Conservation (phyloP, 139 green algal genomes). For the Picochlorum sp. region DNA sequence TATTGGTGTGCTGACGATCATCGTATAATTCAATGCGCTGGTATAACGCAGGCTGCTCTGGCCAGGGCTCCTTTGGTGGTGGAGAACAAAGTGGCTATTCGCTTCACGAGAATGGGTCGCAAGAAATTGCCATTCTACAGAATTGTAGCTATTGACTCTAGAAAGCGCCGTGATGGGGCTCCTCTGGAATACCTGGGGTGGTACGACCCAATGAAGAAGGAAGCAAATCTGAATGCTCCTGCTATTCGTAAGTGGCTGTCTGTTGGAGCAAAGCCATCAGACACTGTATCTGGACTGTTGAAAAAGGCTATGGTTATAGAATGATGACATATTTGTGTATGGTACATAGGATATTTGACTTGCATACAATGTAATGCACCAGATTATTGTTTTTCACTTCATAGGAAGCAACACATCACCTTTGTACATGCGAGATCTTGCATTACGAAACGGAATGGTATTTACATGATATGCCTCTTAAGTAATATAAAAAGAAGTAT, state of each 20-base stretch:
- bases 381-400: too few relatives aligned
- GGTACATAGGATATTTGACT: background rate
- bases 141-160: constrained; percentile 82
- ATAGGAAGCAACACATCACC: too few relatives aligned
- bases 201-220: constrained; percentile 77
- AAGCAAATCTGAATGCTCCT: constrained; percentile 85
- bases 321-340: background rate
- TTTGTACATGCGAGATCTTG: too few relatives aligned
- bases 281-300: constrained; percentile 76
- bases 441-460: too few relatives aligned
- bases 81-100: constrained; percentile 65
- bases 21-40: too few relatives aligned
- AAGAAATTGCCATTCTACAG: constrained; percentile 84
- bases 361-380: too few relatives aligned
- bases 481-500: too few relatives aligned
- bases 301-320: constrained; percentile 60
- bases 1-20: too few relatives aligned
- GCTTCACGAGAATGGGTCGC: constrained; percentile 78
- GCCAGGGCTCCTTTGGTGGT: constrained; percentile 30
- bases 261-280: constrained; percentile 70
- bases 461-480: too few relatives aligned
- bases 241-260: constrained; percentile 90
- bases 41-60: too few relatives aligned
- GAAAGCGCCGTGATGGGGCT: constrained; percentile 61
- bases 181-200: constrained; percentile 83